Conservation (phyloP, 2,329 filamentous ascomycete genomes). For the Corinectria fuckeliana region DNA sequence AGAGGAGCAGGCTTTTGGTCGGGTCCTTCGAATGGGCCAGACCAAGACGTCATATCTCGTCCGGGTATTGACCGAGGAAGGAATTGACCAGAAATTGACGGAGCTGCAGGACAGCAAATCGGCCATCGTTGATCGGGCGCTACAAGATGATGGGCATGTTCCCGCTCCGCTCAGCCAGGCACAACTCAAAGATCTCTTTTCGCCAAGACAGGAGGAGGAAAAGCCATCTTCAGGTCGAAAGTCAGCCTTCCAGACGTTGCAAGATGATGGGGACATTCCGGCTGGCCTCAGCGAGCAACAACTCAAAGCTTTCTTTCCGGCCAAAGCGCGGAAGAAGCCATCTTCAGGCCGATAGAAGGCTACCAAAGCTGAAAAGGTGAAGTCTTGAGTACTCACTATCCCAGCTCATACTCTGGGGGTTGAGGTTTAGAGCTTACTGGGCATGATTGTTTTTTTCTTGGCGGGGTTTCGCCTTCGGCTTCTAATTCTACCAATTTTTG, state of each 20-base stretch:
- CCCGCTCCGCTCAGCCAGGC: neutral
- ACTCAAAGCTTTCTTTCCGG: neutral
- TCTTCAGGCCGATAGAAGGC: neutral
- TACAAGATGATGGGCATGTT: constrained; percentile 40
- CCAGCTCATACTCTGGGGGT: neutral
- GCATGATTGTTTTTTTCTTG: neutral
- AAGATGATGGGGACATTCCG: neutral
- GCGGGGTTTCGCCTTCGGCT: neutral
- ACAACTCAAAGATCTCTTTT: constrained; percentile 9
- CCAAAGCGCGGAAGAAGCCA: neutral
- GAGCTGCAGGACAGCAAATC: constrained; percentile 64
- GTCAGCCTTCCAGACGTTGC: neutral
- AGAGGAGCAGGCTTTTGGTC: constrained; percentile 67
- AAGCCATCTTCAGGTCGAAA: neutral
- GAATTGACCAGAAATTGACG: constrained; percentile 64
- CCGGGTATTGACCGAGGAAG: constrained; percentile 60
- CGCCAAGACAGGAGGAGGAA: neutral
- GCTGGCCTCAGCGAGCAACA: neutral
- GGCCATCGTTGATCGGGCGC: constrained; percentile 46
- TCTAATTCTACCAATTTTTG: neutral
- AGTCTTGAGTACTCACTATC: neutral
- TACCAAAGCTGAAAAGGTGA: neutral
- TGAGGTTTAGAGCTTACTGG: too few species aligned
- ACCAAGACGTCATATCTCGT: constrained; percentile 63
- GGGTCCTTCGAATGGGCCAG: constrained; percentile 72